A percentile compares a stretch with the other conserved stretches of the same genome.
Evolutionary conservation across 2,329 filamentous ascomycete genomes (phyloP).

Genomic region (Hymenotorrendiella dingleyae): DNA sequence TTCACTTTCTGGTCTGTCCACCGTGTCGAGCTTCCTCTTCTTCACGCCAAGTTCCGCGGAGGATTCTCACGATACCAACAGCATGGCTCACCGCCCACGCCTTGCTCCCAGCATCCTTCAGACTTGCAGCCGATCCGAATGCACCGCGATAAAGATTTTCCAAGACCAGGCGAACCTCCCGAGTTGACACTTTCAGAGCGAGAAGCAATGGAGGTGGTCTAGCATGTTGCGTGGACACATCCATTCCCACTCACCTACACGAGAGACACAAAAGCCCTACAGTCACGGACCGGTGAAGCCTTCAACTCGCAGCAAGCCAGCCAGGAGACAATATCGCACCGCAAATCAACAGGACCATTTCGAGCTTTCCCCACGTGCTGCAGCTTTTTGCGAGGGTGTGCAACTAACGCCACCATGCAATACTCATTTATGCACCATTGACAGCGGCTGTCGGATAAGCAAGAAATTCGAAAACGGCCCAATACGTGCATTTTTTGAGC

Average conservation of each 20-base stretch:
- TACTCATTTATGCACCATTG: constrained; percentile 8
- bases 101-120: not conserved
- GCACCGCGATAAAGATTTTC: constrained; percentile 10
- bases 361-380: constrained; percentile 13
- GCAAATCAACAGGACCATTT: constrained; percentile 9
- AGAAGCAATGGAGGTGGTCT: not conserved
- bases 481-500: constrained; percentile 8
- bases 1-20: not conserved
- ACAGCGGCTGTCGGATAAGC: constrained; percentile 4
- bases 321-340: not conserved
- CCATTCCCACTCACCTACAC: not conserved
- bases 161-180: not conserved
- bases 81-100: not conserved
- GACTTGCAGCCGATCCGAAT: constrained; percentile 1
- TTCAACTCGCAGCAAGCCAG: not conserved
- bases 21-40: not conserved
- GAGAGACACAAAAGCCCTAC: not conserved
- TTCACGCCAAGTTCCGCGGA: not conserved
- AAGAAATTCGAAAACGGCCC: constrained; percentile 6
- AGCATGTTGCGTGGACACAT: too few species aligned
- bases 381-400: constrained; percentile 1
- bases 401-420: constrained; percentile 7
- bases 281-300: not conserved
- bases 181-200: not conserved
- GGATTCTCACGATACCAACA: not conserved